Base-by-base conservation (phyloP, 768 basidiomycete species). In the Exidia glandulosa region DNA sequence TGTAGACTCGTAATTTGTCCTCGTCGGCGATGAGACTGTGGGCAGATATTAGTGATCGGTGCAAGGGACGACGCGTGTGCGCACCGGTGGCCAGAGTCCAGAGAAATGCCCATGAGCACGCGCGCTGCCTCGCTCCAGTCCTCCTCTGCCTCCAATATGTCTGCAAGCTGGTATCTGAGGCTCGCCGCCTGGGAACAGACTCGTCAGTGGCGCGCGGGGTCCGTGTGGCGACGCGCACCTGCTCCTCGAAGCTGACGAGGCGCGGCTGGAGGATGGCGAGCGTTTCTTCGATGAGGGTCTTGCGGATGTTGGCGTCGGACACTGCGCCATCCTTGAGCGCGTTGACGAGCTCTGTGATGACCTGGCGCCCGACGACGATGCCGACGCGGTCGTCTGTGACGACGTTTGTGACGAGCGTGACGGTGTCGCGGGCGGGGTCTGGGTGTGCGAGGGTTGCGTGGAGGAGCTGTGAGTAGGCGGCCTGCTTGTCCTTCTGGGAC, bases 51-150 rank as follows among this genome's bases (percentile, higher is more conserved):
- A 30, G 32, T 29, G 25, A 25, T 36, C 25, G 56, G 16, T 27
- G 32, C 31, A 25, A 52, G 57, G 16, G 33, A 23, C 25, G 32
- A 30, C 23, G 41, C 14, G 16, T 36, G 30, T 48, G 67, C 79
- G 65, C 62, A 92, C 94, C 93, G 81, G 69, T 89, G 85, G 31
- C 87, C 86, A 27, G 90, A 87, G 70, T 98, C 95, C 45, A 96
- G 77, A 5, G 92, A 93, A 45, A 98, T 92, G 41, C 86, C 85
- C 82, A 91, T 94, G 45, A 98, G 79, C 34, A 95, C 88, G 57
- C 86, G 84, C 1, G 96, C 96, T 14, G 96, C 93, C 56, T 86
- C 89, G 62, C 86, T 87, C 88, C 93, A 98, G 69, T 93, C 91
- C 70, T 99, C 94, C 58, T 94, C 90, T 2, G 77, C 69, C 68